Percentiles rank a stretch among this genome's conserved stretches.
Conservation (phyloP, 2,329 filamentous ascomycete species). For the Ophiostoma novo-ulmi region DNA sequence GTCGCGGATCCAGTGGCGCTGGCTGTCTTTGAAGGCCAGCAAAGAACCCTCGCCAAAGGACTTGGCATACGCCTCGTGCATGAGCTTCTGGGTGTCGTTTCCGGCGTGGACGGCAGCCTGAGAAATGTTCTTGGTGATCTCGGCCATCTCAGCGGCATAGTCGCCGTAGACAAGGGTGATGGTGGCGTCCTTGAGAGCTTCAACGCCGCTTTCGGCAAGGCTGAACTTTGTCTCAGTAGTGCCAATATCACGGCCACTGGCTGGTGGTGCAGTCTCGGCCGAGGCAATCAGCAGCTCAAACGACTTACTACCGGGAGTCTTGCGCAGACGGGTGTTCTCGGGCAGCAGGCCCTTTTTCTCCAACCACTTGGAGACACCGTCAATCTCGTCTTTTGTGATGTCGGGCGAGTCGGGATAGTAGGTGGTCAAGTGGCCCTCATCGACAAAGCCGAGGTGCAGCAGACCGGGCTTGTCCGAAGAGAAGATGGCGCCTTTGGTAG, state of each 20-base stretch:
- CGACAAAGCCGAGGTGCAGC: slow-evolving; percentile 71
- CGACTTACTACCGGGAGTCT: slow-evolving; percentile 48
- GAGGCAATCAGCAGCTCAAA: slow-evolving; percentile 74
- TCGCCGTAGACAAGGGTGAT: slow-evolving; percentile 71
- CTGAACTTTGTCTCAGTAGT: slow-evolving; percentile 59
- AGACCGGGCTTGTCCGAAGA: slow-evolving; percentile 57
- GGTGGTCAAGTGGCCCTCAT: slow-evolving; percentile 70
- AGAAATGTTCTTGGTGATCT: slow-evolving; percentile 61
- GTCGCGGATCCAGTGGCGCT: slow-evolving; percentile 77
- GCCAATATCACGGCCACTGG: slow-evolving; percentile 58
- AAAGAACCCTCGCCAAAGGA: slow-evolving; percentile 72
- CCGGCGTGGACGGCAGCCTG: slow-evolving; percentile 64
- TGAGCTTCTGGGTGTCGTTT: slow-evolving; percentile 68
- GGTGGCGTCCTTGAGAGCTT: slow-evolving; percentile 59
- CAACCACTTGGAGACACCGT: slow-evolving; percentile 66
- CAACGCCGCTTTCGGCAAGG: slow-evolving; percentile 55
- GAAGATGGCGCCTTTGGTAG: slow-evolving; percentile 68
- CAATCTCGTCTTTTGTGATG: slow-evolving; percentile 72
- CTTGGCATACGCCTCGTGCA: slow-evolving; percentile 67
- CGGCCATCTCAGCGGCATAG: slow-evolving; percentile 64
- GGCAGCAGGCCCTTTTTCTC: slow-evolving; percentile 61
- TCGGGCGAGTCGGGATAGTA: slow-evolving; percentile 73
- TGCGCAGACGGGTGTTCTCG: slow-evolving; percentile 72
- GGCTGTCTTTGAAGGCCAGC: slow-evolving; percentile 72
- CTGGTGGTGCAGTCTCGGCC: slow-evolving; percentile 54